A percentile compares a stretch with the other conserved stretches of the same genome.
These are phyloP conservation scores for Linum usitatissimum DNA, from an alignment of 345 rosid genomes.

Conservation along the genomic window DNA sequence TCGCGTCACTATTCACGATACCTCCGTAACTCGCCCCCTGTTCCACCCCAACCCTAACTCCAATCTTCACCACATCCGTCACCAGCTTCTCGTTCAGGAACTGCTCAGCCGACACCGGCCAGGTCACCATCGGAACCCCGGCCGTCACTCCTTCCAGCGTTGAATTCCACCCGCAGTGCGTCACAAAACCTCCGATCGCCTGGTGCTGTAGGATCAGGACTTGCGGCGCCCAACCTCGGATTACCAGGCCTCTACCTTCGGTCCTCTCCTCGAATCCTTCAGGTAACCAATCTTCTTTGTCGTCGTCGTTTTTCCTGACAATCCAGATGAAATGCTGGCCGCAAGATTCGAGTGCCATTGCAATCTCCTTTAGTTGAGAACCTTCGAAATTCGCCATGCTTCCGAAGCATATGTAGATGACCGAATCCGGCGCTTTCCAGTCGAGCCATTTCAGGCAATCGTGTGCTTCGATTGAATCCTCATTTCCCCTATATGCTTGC, in stretches of 20 bases:
- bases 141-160: conserved; percentile 4
- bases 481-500: conserved; percentile 38
- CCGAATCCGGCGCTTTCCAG: conserved; percentile 32
- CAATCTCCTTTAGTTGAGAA: conserved; percentile 34
- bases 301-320: not conserved
- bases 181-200: conserved; percentile 6
- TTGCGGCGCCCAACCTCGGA: conserved; percentile 10
- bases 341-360: conserved; percentile 29
- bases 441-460: conserved; percentile 34
- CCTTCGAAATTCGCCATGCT: conserved; percentile 26
- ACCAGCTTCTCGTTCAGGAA: conserved; percentile 9
- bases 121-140: conserved; percentile 5
- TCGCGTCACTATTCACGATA: conserved; percentile 3
- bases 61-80: not conserved
- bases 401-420: conserved; percentile 42
- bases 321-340: not conserved
- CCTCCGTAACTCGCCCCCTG: not conserved
- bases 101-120: conserved; percentile 4
- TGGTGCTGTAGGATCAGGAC: conserved; percentile 1
- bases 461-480: conserved; percentile 18
- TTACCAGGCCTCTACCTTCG: not conserved
- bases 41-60: conserved; percentile 1
- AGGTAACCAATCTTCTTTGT: conserved; percentile 7
- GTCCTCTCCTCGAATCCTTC: conserved; percentile 11
- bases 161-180: conserved; percentile 13